phyloP scores from a whole-genome alignment of 2,329 filamentous ascomycete genomes.

The Clonostachys byssicola region DNA sequence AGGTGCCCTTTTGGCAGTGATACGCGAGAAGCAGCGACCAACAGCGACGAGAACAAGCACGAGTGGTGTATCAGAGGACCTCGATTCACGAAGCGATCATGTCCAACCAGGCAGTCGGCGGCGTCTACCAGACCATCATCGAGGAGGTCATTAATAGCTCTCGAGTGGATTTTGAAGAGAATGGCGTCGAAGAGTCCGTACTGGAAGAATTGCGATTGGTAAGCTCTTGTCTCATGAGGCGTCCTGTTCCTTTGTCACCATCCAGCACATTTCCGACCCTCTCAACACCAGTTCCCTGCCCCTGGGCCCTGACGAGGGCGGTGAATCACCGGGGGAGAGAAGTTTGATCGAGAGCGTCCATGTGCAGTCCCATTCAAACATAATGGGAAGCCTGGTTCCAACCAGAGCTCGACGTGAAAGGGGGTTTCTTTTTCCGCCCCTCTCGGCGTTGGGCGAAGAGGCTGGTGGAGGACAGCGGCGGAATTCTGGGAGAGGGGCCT shows the following conservation, averaged over 20 bases:
- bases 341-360: too few relatives aligned
- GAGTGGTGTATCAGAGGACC: not conserved
- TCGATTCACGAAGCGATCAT: slow-evolving; percentile 27
- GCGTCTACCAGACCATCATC: slow-evolving; percentile 75
- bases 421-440: too few relatives aligned
- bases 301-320: too few relatives aligned
- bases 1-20: too few relatives aligned
- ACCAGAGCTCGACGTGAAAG: too few relatives aligned
- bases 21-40: too few relatives aligned
- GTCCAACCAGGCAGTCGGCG: slow-evolving; percentile 62
- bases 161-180: slow-evolving; percentile 94
- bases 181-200: slow-evolving; percentile 82
- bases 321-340: too few relatives aligned
- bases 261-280: too few relatives aligned
- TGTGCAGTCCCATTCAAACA: too few relatives aligned
- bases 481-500: slow-evolving; percentile 30
- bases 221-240: slow-evolving; percentile 32
- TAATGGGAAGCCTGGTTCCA: too few relatives aligned
- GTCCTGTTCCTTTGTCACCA: not conserved
- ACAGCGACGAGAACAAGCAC: too few relatives aligned
- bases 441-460: slow-evolving; percentile 10
- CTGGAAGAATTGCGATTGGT: slow-evolving; percentile 86
- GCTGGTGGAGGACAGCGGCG: slow-evolving; percentile 12
- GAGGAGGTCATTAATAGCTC: slow-evolving; percentile 88
- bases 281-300: too few relatives aligned